Evolutionary conservation across 192 early-diverging fungal species (phyloP), one percentile per base, ranked within the genome.

Genomic region (Allomyces javanicus): DNA sequence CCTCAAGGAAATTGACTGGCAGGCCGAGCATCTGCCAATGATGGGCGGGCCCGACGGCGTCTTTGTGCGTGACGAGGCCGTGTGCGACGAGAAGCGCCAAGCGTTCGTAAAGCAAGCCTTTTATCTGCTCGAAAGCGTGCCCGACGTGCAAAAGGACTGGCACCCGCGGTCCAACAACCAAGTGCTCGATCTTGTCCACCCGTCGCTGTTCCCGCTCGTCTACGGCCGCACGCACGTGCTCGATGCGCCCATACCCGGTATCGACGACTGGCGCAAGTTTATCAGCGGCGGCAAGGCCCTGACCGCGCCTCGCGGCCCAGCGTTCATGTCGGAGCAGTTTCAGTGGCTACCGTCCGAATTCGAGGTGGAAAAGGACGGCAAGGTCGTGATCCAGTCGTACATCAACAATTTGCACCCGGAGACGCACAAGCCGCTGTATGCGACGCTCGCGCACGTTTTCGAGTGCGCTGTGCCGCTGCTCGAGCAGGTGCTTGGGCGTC

Each of bases 321-420:
- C 33, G 7, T 9, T 7, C 33, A 40, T 40, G 33, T 40, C 33
- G 7, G 33, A 40, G 33, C 14, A 45, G 62, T 84, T 70, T 64
- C 80, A 86, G 68, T 86, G 84, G 86, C 75, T 89, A 21, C 87
- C 88, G 0, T 68, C 81, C 7, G 88, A 86, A 44, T 84, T 87
- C 67, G 64, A 70, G 3, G 75, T 89, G 1, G 63, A 25, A 22
- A 62, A 74, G 0, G 73, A 79, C 33, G 85, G 86, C 43, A 58
- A 14, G 50, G 69, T 76, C 24, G 61, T 62, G 1, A 70, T 83
- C 23, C 45, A 65, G 25, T 86, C 84, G 1, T 89, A 89, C 71
- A 89, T 90, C 76, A 88, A 89, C 78, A 89, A 88, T 64, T 63
- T 88, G 24, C 79, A 88, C 55, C 86, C 83, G 10, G 25, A 67